Conservation (phyloP, 139 green algal genomes). For the Zygnema cylindricum region DNA sequence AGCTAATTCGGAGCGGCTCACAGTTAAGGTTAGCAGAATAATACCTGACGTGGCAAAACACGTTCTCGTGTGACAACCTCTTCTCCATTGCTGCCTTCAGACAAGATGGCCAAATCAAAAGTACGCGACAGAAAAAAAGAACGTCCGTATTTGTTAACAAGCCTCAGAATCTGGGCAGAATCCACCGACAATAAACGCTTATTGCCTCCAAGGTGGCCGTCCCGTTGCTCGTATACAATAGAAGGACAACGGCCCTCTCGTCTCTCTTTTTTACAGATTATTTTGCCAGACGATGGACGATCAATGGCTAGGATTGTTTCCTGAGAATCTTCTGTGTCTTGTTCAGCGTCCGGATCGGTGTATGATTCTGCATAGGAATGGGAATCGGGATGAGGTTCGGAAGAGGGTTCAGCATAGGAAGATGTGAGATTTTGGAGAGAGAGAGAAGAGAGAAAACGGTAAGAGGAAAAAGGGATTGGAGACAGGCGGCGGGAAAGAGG, state of each 20-base stretch:
- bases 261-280: conserved; percentile 36
- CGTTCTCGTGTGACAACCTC: neutral
- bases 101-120: conserved; percentile 36
- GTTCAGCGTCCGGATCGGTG: too few relatives aligned
- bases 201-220: conserved; percentile 38
- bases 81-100: neutral
- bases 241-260: conserved; percentile 15
- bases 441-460: too few relatives aligned
- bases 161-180: conserved; percentile 4
- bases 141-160: conserved; percentile 40
- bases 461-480: too few relatives aligned
- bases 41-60: conserved; percentile 27
- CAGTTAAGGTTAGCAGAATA: too few relatives aligned
- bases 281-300: conserved; percentile 35
- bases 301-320: conserved; percentile 41
- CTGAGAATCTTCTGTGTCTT: too few relatives aligned
- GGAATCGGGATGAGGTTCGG: too few relatives aligned
- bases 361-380: too few relatives aligned
- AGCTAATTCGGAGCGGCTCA: too few relatives aligned
- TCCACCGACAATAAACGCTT: conserved; percentile 52
- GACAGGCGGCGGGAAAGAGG: too few relatives aligned
- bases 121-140: conserved; percentile 49
- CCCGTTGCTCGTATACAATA: conserved; percentile 43
- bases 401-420: too few relatives aligned
- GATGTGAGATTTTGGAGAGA: too few relatives aligned